Base-by-base conservation (phyloP, 805 yeast genomes). In the Candida namnaoensis region DNA sequence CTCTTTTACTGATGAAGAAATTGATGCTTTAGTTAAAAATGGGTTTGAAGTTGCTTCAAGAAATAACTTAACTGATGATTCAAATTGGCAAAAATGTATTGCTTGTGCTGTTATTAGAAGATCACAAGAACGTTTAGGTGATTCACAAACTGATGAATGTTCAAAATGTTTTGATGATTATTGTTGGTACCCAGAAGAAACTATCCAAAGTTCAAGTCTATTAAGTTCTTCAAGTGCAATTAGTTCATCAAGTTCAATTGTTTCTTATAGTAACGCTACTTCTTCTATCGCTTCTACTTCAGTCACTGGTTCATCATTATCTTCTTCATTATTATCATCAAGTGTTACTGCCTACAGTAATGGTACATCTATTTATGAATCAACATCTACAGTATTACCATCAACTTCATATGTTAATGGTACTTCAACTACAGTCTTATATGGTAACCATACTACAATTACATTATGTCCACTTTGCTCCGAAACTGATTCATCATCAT, bases 81-180 rank as follows among this genome's bases (percentile, higher is more conserved):
- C 64, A 5, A 78, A 82, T 35, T 87, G 85, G 80, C 65, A 74
- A 35, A 72, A 78, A 7, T 87, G 95, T 66, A 71, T 87, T 38
- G 85, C 84, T 3, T 87, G 95, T 69, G 95, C 95, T 9, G 72
- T 87, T 37, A 69, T 86, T 44, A 81, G 86, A 64, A 77, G 95
- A 58, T 76, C 82, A 35, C 80, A 81, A 55, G 93, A 86, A 62
- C 71, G 88, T 56, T 61, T 69, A 34, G 78, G 79, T 27, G 60
- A 68, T 33, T 68, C 73, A n/a, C 82, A 82, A 44, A 60, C 67
- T 13, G 78, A 70, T 2, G 87, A 83, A 54, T 88, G 96, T 65
- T 62, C 75, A 49, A 46, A 64, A 41, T 88, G 96, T 58, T 85
- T 88, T 58, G 61, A 66, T 32, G 67, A 65, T 7, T 86, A 86